A percentile compares a stretch with the other conserved stretches of the same genome.
Evolutionary conservation across 1,284 basidiomycete genomes (phyloP).

Genomic region (Ustilago tritici): DNA sequence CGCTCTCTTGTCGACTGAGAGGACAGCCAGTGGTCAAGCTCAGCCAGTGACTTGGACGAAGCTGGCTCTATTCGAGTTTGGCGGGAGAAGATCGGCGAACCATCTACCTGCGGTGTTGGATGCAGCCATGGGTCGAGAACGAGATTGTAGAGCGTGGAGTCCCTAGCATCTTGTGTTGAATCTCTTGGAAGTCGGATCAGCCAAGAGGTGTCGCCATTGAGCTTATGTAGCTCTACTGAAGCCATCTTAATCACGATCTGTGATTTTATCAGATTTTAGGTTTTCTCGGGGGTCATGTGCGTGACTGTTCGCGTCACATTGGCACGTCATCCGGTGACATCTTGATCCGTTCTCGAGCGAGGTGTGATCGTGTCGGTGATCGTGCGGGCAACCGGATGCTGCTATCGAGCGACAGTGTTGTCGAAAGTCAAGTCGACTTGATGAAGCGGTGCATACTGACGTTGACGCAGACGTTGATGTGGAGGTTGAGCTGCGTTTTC

Average conservation of each 20-base stretch:
- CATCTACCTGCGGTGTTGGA: conserved; percentile 43
- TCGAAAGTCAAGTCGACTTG: not conserved
- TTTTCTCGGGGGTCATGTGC: not conserved
- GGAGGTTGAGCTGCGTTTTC: conserved; percentile 8
- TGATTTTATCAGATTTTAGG: not conserved
- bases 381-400: too few species aligned
- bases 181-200: conserved; percentile 27
- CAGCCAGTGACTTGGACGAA: conserved; percentile 28
- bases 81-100: conserved; percentile 30
- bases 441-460: not conserved
- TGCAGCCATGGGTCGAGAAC: conserved; percentile 47
- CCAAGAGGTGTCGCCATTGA: conserved; percentile 52
- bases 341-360: not conserved
- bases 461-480: conserved; percentile 4
- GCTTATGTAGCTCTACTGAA: conserved; percentile 39
- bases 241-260: conserved; percentile 9
- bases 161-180: not conserved
- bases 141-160: conserved; percentile 26
- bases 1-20: not conserved
- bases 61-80: conserved; percentile 40
- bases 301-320: not conserved
- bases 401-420: not conserved
- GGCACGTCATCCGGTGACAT: not conserved
- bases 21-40: conserved; percentile 35
- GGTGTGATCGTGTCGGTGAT: not conserved